phyloP scores from a whole-genome alignment of 371 early-diverging fungal species.

The Sporodiniella umbellata region DNA sequence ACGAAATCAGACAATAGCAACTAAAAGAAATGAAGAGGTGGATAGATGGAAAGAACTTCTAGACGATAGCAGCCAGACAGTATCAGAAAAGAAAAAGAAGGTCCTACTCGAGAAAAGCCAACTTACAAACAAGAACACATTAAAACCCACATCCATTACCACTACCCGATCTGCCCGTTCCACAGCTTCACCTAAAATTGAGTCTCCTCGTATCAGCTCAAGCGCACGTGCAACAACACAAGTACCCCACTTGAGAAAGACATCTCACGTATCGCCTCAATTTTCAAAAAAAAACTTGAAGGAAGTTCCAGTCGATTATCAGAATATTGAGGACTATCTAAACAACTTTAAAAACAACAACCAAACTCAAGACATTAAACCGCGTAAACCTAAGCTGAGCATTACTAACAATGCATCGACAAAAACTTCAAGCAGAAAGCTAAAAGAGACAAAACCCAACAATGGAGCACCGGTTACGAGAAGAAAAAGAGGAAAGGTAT shows the following conservation, averaged over 20 bases:
- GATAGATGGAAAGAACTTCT: conserved; percentile 14
- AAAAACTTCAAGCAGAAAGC: conserved; percentile 1
- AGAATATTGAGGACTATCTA: conserved; percentile 8
- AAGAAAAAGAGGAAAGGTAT: conserved; percentile 49
- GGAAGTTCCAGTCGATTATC: neutral
- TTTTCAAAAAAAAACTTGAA: neutral
- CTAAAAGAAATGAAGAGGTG: conserved; percentile 9
- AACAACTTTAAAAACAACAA: conserved; percentile 13
- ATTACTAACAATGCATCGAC: conserved; percentile 19
- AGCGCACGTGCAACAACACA: conserved; percentile 18
- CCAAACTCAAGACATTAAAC: conserved; percentile 2
- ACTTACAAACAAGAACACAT: neutral
- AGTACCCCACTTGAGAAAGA: conserved; percentile 10
- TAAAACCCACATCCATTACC: conserved; percentile 2
- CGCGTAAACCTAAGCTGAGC: conserved; percentile 19
- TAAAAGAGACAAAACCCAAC: neutral
- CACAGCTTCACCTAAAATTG: conserved; percentile 28
- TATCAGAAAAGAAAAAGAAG: neutral
- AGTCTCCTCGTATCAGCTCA: conserved; percentile 25
- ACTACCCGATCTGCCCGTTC: conserved; percentile 20
- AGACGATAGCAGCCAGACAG: too few species aligned
- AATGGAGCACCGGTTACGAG: neutral
- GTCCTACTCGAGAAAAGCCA: neutral
- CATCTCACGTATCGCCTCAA: conserved; percentile 7
- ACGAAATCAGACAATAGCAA: conserved; percentile 9